These are phyloP conservation scores for Sonneratia caseolaris DNA, from an alignment of 345 rosid species.

Conservation along the genomic window DNA sequence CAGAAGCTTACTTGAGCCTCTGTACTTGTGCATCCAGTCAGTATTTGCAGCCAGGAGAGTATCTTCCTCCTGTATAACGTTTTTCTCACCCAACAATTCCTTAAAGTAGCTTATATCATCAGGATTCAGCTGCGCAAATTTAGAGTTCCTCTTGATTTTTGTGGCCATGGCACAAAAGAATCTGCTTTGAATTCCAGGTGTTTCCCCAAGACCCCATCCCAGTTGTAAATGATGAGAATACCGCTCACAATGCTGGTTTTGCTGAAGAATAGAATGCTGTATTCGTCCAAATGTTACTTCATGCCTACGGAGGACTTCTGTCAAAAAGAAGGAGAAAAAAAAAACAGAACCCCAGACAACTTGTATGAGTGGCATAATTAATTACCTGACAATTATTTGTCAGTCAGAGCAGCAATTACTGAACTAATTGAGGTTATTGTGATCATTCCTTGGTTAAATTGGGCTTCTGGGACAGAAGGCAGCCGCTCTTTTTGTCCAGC, in stretches of 20 bases:
- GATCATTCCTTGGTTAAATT: background rate
- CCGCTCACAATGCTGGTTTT: background rate
- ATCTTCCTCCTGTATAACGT: constrained; percentile 72
- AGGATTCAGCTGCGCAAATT: constrained; percentile 50
- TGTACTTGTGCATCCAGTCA: constrained; percentile 93
- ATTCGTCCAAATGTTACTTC: background rate
- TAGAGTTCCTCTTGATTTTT: constrained; percentile 45
- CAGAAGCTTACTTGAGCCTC: constrained; percentile 73
- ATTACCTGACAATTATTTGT: background rate
- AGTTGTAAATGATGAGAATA: background rate
- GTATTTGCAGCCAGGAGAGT: constrained; percentile 55
- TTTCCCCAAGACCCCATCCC: constrained; percentile 10
- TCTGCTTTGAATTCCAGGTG: constrained; percentile 20
- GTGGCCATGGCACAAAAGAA: constrained; percentile 35
- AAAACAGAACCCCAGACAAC: background rate
- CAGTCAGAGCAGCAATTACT: background rate
- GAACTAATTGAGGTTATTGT: background rate
- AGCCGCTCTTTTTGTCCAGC: background rate
- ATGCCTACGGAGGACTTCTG: background rate
- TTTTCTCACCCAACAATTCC: constrained; percentile 56
- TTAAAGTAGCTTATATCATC: constrained; percentile 61
- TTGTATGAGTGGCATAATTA: background rate
- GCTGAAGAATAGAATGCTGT: background rate
- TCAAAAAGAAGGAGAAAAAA: too few species aligned
- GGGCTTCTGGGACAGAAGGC: background rate